phyloP scores from a whole-genome alignment of 202 grass and related monocot genomes.

The Tripidium arundinaceum region DNA sequence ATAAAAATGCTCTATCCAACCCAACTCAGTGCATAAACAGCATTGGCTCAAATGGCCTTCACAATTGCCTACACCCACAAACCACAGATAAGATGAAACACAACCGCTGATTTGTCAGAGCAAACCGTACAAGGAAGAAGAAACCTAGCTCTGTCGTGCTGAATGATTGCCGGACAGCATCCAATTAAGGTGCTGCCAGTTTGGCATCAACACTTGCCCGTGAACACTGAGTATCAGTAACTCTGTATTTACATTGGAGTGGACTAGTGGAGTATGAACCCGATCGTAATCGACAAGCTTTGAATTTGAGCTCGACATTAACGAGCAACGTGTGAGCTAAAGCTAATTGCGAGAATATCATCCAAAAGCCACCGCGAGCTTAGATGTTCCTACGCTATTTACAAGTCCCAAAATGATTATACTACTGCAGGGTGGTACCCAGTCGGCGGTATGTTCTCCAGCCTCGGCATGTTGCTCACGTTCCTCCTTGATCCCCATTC shows the following conservation, averaged over 20 bases:
- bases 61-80: background rate
- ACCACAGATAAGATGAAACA: background rate
- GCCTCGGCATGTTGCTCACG: slow-evolving; percentile 43
- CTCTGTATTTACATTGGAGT: slow-evolving; percentile 24
- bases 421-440: slow-evolving; percentile 81
- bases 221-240: background rate
- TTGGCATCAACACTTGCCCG: background rate
- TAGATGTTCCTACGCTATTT: slow-evolving; percentile 38
- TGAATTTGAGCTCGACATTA: slow-evolving; percentile 25
- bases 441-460: slow-evolving; percentile 52
- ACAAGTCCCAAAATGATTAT: slow-evolving; percentile 36
- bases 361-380: slow-evolving; percentile 5
- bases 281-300: slow-evolving; percentile 20
- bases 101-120: background rate
- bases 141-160: background rate
- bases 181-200: background rate
- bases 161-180: background rate
- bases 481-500: slow-evolving; percentile 65
- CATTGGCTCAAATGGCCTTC: background rate
- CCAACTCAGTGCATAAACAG: background rate
- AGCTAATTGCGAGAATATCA: slow-evolving; percentile 23
- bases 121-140: background rate
- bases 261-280: slow-evolving; percentile 5
- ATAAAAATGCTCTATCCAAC: background rate
- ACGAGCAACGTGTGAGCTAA: slow-evolving; percentile 28